Percentiles rank a stretch among this genome's conserved stretches.
Evolutionary conservation across 208 protist species (phyloP).

Genomic region (Trypanosoma cruzi): DNA sequence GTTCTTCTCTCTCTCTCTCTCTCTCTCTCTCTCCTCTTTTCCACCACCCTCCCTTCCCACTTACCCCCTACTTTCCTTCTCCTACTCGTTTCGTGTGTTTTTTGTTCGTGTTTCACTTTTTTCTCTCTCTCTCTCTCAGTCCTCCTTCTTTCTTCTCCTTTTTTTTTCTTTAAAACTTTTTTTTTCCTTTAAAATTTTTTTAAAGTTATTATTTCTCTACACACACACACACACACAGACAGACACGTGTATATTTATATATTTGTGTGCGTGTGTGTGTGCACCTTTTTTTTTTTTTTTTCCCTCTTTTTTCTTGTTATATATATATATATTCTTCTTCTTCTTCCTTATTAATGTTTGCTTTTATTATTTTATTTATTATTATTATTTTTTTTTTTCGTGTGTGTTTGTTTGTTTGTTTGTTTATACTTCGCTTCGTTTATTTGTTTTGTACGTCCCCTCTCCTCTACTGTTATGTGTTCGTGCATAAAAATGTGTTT

Average conservation of each 20-base stretch:
- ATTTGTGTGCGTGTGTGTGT: too few relatives aligned
- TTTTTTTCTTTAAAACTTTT: background rate
- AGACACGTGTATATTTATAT: too few relatives aligned
- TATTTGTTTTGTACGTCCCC: slow-evolving; percentile 14
- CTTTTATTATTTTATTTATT: slow-evolving; percentile 7
- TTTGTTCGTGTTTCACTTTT: background rate
- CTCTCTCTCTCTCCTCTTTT: background rate
- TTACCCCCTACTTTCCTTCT: background rate
- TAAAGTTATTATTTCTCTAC: too few relatives aligned
- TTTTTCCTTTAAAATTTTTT: too few relatives aligned
- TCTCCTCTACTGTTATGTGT: too few relatives aligned
- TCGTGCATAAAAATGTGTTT: too few relatives aligned
- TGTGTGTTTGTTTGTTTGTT: too few relatives aligned
- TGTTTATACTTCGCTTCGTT: background rate
- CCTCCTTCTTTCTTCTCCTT: background rate
- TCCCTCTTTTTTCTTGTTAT: slow-evolving; percentile 1
- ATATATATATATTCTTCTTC: slow-evolving; percentile 9
- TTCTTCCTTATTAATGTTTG: background rate
- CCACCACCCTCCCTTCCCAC: too few relatives aligned
- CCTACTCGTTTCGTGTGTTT: background rate
- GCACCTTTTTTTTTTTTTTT: background rate
- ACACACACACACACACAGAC: too few relatives aligned
- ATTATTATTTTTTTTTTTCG: slow-evolving; percentile 12
- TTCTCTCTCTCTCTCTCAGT: background rate
- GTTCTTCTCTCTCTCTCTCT: background rate